phyloP scores from a whole-genome alignment of 805 yeast species.

The Candida arabinofermentans region DNA sequence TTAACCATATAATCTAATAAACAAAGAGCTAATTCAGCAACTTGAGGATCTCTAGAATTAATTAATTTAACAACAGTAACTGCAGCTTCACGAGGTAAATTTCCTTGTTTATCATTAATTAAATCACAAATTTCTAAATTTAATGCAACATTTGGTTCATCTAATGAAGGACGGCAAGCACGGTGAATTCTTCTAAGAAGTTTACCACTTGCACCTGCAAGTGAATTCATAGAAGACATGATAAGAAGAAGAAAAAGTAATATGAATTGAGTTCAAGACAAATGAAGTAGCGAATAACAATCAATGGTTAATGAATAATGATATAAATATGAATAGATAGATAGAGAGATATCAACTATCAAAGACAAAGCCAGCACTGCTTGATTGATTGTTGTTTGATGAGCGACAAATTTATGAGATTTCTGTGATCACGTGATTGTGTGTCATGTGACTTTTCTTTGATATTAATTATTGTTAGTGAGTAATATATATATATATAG shows the following conservation, averaged over 20 bases:
- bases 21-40: slow-evolving; percentile 70
- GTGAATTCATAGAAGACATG: slow-evolving; percentile 29
- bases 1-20: slow-evolving; percentile 85
- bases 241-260: neutral
- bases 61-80: slow-evolving; percentile 76
- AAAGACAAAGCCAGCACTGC: too few species aligned
- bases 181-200: slow-evolving; percentile 43
- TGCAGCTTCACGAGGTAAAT: slow-evolving; percentile 89
- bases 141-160: slow-evolving; percentile 83
- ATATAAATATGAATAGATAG: too few species aligned
- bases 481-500: too few species aligned
- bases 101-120: slow-evolving; percentile 89
- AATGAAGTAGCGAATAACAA: neutral
- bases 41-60: slow-evolving; percentile 79
- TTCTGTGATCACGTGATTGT: too few species aligned
- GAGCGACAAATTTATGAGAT: too few species aligned
- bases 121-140: slow-evolving; percentile 92
- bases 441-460: too few species aligned
- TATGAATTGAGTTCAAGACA: neutral
- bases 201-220: slow-evolving; percentile 35
- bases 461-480: too few species aligned
- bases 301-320: too few species aligned
- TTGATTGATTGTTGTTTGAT: too few species aligned
- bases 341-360: too few species aligned
- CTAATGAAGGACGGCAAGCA: slow-evolving; percentile 79